These are phyloP conservation scores for Heliocybe sulcata DNA, from an alignment of 1,284 basidiomycete genomes.

Conservation along the genomic window DNA sequence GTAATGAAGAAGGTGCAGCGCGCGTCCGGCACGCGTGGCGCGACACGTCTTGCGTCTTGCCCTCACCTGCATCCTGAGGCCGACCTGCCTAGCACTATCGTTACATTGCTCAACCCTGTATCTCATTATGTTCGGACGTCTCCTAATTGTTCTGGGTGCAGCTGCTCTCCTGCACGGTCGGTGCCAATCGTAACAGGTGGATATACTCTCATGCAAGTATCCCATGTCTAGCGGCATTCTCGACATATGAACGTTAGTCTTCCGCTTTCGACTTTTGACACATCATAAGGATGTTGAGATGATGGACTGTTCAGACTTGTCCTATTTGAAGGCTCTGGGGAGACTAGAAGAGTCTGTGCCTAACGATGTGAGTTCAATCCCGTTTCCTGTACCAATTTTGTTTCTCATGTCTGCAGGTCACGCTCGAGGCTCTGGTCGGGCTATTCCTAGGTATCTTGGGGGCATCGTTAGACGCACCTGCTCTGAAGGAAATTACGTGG, in stretches of 20 bases:
- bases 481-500: conserved; percentile 78
- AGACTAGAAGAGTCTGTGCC: conserved; percentile 60
- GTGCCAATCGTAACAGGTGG: conserved; percentile 7
- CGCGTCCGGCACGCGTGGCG: not conserved
- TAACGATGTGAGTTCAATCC: conserved; percentile 38
- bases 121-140: conserved; percentile 32
- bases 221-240: conserved; percentile 34
- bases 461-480: conserved; percentile 59
- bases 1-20: not conserved
- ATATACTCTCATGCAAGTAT: not conserved
- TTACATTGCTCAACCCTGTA: not conserved
- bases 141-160: conserved; percentile 36
- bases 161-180: conserved; percentile 45
- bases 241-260: conserved; percentile 58
- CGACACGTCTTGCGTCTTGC: not conserved
- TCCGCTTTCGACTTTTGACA: not conserved
- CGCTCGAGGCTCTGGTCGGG: conserved; percentile 58
- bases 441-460: conserved; percentile 68
- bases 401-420: conserved; percentile 40
- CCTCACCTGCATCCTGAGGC: too few relatives aligned
- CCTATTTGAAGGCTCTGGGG: conserved; percentile 67
- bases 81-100: not conserved
- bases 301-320: conserved; percentile 43
- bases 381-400: not conserved
- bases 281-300: conserved; percentile 4